phyloP scores from a whole-genome alignment of 2,329 filamentous ascomycete genomes.

The Fusarium sp. region DNA sequence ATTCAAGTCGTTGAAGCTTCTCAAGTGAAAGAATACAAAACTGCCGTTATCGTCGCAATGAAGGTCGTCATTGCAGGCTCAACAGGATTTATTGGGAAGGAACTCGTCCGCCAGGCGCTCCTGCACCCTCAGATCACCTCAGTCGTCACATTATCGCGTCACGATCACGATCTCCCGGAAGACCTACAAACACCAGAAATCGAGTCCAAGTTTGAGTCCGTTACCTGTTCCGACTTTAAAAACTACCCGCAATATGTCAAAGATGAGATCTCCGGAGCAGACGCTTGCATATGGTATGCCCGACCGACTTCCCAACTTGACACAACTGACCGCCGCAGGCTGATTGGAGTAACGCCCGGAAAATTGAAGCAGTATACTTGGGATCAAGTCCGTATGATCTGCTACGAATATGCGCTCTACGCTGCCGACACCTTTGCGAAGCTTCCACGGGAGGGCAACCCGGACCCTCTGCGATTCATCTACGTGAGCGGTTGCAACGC shows the following conservation, averaged over 20 bases:
- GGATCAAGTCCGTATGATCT: conserved; percentile 55
- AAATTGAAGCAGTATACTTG: conserved; percentile 47
- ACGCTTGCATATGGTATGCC: conserved; percentile 57
- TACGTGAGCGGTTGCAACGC: conserved; percentile 61
- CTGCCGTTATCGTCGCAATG: conserved; percentile 45
- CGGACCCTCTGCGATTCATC: conserved; percentile 58
- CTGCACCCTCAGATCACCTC: conserved; percentile 51
- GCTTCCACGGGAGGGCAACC: conserved; percentile 30
- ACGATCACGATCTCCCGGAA: conserved; percentile 47
- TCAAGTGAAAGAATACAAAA: background rate
- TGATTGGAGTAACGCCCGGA: conserved; percentile 56
- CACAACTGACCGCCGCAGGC: conserved; percentile 7
- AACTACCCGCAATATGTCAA: conserved; percentile 56
- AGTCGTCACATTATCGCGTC: conserved; percentile 57
- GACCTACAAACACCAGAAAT: conserved; percentile 40
- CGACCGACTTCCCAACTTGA: fast-evolving
- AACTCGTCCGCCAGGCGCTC: conserved; percentile 58
- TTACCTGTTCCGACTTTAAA: conserved; percentile 55
- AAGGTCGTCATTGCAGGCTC: conserved; percentile 58
- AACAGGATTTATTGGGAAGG: conserved; percentile 56
- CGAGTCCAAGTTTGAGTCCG: conserved; percentile 53
- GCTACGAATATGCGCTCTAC: conserved; percentile 50
- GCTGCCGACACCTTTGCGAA: conserved; percentile 52
- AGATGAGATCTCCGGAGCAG: conserved; percentile 54
- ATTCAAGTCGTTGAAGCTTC: background rate